phyloP scores from a whole-genome alignment of 306 rosid genomes.

The Glycine latifolia region DNA sequence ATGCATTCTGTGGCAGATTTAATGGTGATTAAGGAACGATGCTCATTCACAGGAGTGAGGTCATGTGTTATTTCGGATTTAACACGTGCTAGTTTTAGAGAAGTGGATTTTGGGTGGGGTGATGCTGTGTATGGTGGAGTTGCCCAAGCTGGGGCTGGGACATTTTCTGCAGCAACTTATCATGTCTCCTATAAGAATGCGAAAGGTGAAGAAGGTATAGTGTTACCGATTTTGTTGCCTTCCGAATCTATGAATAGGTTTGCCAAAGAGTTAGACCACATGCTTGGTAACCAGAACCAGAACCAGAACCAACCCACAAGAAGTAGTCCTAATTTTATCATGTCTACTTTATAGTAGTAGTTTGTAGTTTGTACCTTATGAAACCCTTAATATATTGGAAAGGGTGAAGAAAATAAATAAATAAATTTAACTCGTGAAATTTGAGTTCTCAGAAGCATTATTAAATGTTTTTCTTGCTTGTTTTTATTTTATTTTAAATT shows the following conservation, averaged over 20 bases:
- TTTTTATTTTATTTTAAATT: too few species aligned
- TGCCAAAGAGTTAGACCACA: constrained; percentile 33
- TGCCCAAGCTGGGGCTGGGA: constrained; percentile 25
- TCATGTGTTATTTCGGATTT: constrained; percentile 46
- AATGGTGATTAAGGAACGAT: constrained; percentile 46
- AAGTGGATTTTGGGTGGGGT: constrained; percentile 68
- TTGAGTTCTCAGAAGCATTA: too few species aligned
- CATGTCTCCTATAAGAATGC: background rate
- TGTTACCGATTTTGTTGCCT: constrained; percentile 53
- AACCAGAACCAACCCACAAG: too few species aligned
- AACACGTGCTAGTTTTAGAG: background rate
- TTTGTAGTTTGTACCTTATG: background rate
- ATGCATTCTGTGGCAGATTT: constrained; percentile 54
- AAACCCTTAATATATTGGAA: too few species aligned
- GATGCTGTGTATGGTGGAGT: constrained; percentile 48
- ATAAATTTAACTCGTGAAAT: too few species aligned
- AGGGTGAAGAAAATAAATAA: too few species aligned
- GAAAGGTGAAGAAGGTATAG: constrained; percentile 52
- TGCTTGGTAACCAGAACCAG: constrained; percentile 1
- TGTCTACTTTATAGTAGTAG: background rate
- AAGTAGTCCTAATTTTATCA: background rate
- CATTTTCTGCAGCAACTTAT: background rate
- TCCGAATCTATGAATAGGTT: constrained; percentile 56
- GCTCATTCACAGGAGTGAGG: background rate
- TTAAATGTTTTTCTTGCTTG: too few species aligned